Evolutionary conservation across 192 early-diverging fungal genomes (phyloP), one percentile per base, ranked within the genome.

Genomic region (Bifiguratus adelaidae): DNA sequence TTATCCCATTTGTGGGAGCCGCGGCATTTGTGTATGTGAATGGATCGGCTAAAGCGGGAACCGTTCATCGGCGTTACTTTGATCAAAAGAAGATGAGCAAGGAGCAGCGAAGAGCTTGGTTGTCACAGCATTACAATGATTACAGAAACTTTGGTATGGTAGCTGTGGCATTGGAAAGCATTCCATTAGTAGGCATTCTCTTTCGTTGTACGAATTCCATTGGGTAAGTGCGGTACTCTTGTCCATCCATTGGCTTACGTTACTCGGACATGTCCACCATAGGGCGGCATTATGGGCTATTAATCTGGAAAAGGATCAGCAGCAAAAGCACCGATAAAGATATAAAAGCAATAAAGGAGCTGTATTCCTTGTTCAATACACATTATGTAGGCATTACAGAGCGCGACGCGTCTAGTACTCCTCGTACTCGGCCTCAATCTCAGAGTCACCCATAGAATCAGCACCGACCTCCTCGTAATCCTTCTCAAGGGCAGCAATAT

Each of bases 381-480:
- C n/a, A n/a, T n/a, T n/a, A n/a, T n/a, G n/a, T n/a, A n/a, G n/a
- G n/a, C n/a, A n/a, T n/a, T n/a, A n/a, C n/a, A n/a, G n/a, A n/a
- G n/a, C n/a, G n/a, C n/a, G n/a, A n/a, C n/a, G n/a, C n/a, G n/a
- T n/a, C n/a, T n/a, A n/a, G n/a, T 50, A 38, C 11, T 55, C 41
- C 22, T 56, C 48, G 36, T 66, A 56, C 38, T 48, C 52, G 34
- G 65, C 76, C 36, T 86, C 90, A 45, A 83, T 78, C 61, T 87
- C 85, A 57, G 86, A 86, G 47, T 83, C 83, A 58, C 77, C 88
- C 40, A 81, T 68, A 41, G 92, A 95, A 71, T 99, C 96, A 55
- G 89, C 85, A 53, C 91, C 96, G 51, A 99, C 94, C 71, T 99
- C 96, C 68, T 99, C 96, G 75, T 97, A 99, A 68, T 99, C 96